Conservation (phyloP, 1,139 yeast genomes). For the Lodderomyces metapsilosis region DNA sequence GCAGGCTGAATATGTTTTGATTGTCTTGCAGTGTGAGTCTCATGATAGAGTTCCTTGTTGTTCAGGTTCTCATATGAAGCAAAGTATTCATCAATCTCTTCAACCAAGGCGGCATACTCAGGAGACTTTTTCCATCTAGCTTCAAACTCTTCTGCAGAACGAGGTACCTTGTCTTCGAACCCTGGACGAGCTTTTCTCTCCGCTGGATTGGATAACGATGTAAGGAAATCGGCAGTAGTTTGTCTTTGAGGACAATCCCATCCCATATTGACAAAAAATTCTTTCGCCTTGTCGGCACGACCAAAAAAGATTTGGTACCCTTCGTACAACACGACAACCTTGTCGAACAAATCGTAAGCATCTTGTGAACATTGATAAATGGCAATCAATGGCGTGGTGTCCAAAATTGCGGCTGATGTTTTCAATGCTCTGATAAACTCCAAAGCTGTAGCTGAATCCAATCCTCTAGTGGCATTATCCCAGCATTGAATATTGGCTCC, state of each 20-base stretch:
- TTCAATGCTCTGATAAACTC: constrained; percentile 72
- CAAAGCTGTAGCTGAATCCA: constrained; percentile 61
- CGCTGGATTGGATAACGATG: constrained; percentile 68
- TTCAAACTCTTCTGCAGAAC: constrained; percentile 24
- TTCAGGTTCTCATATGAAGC: constrained; percentile 9
- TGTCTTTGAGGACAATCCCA: constrained; percentile 67
- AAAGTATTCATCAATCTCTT: constrained; percentile 19
- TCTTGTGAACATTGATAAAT: constrained; percentile 54
- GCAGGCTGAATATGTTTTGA: constrained; percentile 21
- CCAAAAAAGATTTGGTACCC: constrained; percentile 52
- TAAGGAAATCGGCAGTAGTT: constrained; percentile 49
- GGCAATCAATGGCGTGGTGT: constrained; percentile 67
- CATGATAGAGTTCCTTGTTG: constrained; percentile 16
- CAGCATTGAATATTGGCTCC: constrained; percentile 50
- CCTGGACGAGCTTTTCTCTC: constrained; percentile 59
- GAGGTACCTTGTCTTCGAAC: constrained; percentile 27
- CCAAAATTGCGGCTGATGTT: constrained; percentile 57
- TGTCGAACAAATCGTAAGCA: constrained; percentile 60
- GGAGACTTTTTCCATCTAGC: constrained; percentile 24
- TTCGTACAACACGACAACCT: constrained; percentile 62
- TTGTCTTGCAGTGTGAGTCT: constrained; percentile 31
- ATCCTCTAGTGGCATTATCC: constrained; percentile 64
- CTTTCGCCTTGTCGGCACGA: constrained; percentile 45
- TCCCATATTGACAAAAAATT: constrained; percentile 48
- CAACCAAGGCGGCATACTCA: constrained; percentile 16